Base-by-base conservation (phyloP, 495 filamentous ascomycete species). In the Aspergillus avenaceus region DNA sequence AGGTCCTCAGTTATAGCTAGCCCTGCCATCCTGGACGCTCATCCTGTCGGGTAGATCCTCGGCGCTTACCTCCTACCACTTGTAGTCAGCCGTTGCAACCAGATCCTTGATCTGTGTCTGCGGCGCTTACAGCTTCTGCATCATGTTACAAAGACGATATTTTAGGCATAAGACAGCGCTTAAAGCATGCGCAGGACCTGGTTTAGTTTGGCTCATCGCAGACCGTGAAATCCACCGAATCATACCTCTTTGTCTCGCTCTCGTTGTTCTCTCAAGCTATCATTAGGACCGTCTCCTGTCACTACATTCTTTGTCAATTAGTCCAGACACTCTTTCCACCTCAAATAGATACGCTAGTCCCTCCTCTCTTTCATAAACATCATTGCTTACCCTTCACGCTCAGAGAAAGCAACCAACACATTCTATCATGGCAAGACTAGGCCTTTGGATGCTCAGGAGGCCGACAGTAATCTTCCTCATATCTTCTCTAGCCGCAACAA, bases 71-170 rank as follows among this genome's bases (percentile, higher is more conserved):
- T 38, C 34, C n/a, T 3, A 8, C 34, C 34, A 21, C 34, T 65
- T 53, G 3, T 18, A 38, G 6, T 9, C 6, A 38, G 16, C 34
- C 16, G 29, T n/a, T 32, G 29, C 29, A 13, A 34, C 36, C 32
- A n/a, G 42, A 55, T 52, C 45, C 47, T 60, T 56, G 59, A 60
- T 62, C 61, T 57, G 52, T 49, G 58, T 56, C 36, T 42, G 22
- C 46, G 63, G 67, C 67, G 69, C 64, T 51, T 69, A 55, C 56
- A 41, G 47, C 22, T 12, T 49, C 42, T 42, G 50, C 37, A 55
- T 38, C 28, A 50, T 45, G 51, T 54, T 52, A 51, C 45, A 44
- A 31, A 19, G 48, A 26, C 43, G 37, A 23, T 50, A 36, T 41
- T 48, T 53, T 21, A 49, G 47, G 50, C 31, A 49, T 45, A 50